A percentile compares a stretch with the other conserved stretches of the same genome.
phyloP scores from a whole-genome alignment of 805 yeast species.

The Starmerella geochares region DNA sequence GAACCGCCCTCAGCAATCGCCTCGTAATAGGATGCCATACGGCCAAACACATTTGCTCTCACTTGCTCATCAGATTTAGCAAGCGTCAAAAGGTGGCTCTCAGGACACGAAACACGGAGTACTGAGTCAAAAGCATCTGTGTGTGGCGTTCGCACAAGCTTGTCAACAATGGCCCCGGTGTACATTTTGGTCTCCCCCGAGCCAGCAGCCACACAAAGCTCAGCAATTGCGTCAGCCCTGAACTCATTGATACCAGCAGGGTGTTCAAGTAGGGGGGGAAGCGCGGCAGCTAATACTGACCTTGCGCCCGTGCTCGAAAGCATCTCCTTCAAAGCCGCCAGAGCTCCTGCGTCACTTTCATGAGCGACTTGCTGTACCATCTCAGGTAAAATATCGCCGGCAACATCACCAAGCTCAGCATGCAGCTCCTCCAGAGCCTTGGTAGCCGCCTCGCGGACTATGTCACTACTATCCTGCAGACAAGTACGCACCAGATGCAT shows the following conservation, averaged over 20 bases:
- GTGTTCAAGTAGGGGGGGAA: constrained; percentile 63
- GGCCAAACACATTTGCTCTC: constrained; percentile 41
- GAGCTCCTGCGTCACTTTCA: constrained; percentile 44
- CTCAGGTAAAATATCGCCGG: constrained; percentile 81
- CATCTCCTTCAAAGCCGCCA: constrained; percentile 80
- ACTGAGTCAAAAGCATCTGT: constrained; percentile 49
- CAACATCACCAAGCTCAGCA: constrained; percentile 67
- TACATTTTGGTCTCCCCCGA: constrained; percentile 32
- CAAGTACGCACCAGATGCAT: constrained; percentile 69
- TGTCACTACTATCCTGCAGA: constrained; percentile 55
- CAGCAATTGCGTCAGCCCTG: constrained; percentile 51
- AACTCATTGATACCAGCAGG: constrained; percentile 30
- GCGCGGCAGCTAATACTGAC: constrained; percentile 82
- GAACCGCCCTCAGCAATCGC: constrained; percentile 27
- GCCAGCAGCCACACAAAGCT: constrained; percentile 32
- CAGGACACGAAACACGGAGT: constrained; percentile 46
- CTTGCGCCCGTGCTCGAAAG: constrained; percentile 76
- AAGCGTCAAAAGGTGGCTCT: constrained; percentile 52
- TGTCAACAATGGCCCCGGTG: constrained; percentile 60
- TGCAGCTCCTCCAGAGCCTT: constrained; percentile 81
- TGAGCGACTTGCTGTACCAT: constrained; percentile 57
- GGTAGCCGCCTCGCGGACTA: constrained; percentile 86
- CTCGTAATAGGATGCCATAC: constrained; percentile 61
- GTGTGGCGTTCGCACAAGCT: constrained; percentile 41
- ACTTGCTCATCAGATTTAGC: constrained; percentile 64